Conservation (phyloP, 2,329 filamentous ascomycete genomes). For the Fusarium virguliforme region DNA sequence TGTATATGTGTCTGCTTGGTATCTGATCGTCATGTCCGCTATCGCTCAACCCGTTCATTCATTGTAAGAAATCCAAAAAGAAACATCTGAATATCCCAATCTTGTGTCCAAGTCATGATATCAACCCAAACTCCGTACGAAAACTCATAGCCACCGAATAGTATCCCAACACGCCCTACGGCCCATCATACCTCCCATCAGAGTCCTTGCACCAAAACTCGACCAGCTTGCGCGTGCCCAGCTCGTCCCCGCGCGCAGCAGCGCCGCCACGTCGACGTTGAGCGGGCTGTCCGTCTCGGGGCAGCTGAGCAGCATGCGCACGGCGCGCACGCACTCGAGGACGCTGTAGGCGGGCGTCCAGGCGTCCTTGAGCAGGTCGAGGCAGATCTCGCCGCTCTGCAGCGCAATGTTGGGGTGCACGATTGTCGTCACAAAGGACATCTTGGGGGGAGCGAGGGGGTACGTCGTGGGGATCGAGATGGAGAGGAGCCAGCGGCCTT, state of each 20-base stretch:
- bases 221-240: constrained; percentile 80
- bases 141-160: neutral
- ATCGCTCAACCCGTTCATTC: constrained; percentile 27
- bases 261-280: constrained; percentile 83
- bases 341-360: constrained; percentile 93
- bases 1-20: constrained; percentile 26
- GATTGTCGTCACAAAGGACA: constrained; percentile 87
- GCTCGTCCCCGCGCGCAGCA: constrained; percentile 77
- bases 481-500: constrained; percentile 85
- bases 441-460: constrained; percentile 82
- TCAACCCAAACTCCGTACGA: constrained; percentile 43
- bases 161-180: constrained; percentile 31
- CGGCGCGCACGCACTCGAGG: constrained; percentile 79
- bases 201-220: constrained; percentile 75
- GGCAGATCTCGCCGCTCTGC: constrained; percentile 89
- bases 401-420: constrained; percentile 85
- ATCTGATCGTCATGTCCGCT: constrained; percentile 29
- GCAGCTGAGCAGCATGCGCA: constrained; percentile 76
- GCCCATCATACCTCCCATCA: constrained; percentile 57
- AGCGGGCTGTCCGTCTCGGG: constrained; percentile 83
- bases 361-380: constrained; percentile 84
- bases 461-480: constrained; percentile 85
- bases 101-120: constrained; percentile 20
- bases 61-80: constrained; percentile 15
- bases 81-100: constrained; percentile 29